phyloP scores from a whole-genome alignment of 352 stramenopile genomes.

The Phytopythium ostracodes region DNA sequence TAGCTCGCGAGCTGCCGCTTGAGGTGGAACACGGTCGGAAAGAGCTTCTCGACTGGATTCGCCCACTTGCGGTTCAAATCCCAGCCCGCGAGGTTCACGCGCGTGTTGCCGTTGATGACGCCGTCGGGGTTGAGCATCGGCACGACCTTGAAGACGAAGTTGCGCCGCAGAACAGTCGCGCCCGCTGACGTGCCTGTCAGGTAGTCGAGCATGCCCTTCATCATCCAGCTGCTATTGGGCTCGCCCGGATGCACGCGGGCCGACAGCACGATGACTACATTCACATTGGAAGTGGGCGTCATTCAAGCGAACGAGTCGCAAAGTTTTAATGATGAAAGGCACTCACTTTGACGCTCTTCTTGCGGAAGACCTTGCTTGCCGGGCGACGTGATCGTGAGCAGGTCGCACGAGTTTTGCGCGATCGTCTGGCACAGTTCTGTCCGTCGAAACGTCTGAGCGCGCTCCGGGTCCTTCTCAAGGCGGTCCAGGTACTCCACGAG shows the following conservation, averaged over 20 bases:
- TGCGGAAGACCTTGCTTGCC: constrained; percentile 30
- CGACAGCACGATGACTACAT: constrained; percentile 78
- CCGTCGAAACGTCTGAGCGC: constrained; percentile 38
- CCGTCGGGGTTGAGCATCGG: constrained; percentile 93
- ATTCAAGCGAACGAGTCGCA: no score
- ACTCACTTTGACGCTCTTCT: constrained; percentile 49
- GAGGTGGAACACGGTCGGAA: constrained; percentile 76
- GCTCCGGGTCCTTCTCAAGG: constrained; percentile 47
- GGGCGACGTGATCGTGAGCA: constrained; percentile 86
- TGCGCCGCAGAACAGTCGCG: constrained; percentile 57
- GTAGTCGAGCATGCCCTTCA: constrained; percentile 92
- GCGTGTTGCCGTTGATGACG: constrained; percentile 91
- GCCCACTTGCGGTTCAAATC: constrained; percentile 83
- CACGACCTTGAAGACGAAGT: constrained; percentile 89
- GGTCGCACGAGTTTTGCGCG: constrained; percentile 75
- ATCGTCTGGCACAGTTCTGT: constrained; percentile 85
- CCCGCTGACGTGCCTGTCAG: constrained; percentile 62
- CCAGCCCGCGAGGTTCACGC: constrained; percentile 81
- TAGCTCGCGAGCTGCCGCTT: constrained; percentile 67
- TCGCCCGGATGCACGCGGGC: constrained; percentile 89
- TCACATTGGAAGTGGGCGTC: neutral
- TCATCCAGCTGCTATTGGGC: constrained; percentile 89
- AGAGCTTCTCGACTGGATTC: constrained; percentile 72
- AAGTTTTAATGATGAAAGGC: neutral
- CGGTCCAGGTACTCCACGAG: constrained; percentile 67